Conservation (phyloP, 805 yeast species). For the Scheffersomyces stipitis region DNA sequence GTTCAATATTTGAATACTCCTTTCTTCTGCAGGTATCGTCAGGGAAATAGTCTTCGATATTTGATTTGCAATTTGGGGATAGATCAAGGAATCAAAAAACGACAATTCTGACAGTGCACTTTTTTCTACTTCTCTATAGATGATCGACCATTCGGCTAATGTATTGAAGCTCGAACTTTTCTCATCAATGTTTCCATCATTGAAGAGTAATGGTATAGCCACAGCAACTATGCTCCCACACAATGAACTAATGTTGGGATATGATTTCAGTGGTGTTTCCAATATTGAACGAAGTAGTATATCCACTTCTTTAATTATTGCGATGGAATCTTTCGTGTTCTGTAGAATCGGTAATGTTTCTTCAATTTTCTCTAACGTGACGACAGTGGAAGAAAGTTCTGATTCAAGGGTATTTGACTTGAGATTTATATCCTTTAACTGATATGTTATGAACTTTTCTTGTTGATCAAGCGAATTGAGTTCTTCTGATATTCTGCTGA, state of each 20-base stretch:
- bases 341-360: too few species aligned
- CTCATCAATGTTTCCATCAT: too few species aligned
- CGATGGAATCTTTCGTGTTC: too few species aligned
- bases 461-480: constrained; percentile 11
- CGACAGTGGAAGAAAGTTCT: background rate
- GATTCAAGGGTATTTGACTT: too few species aligned
- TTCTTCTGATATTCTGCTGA: constrained; percentile 15
- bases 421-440: constrained; percentile 2
- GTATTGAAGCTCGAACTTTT: too few species aligned
- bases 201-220: too few species aligned
- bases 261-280: background rate
- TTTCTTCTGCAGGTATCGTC: constrained; percentile 2
- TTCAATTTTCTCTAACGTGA: background rate
- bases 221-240: too few species aligned
- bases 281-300: background rate
- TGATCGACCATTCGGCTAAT: constrained; percentile 14
- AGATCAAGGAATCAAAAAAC: constrained; percentile 21
- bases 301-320: too few species aligned
- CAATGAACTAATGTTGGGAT: background rate
- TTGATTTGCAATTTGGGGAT: constrained; percentile 3
- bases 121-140: constrained; percentile 9
- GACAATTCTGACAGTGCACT: background rate
- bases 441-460: constrained; percentile 9
- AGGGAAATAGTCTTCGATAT: background rate
- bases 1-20: constrained; percentile 8